Evolutionary conservation across 257 asterid species (phyloP), one percentile per base, ranked within the genome.

Genomic region (Craterostigma plantagineum): DNA sequence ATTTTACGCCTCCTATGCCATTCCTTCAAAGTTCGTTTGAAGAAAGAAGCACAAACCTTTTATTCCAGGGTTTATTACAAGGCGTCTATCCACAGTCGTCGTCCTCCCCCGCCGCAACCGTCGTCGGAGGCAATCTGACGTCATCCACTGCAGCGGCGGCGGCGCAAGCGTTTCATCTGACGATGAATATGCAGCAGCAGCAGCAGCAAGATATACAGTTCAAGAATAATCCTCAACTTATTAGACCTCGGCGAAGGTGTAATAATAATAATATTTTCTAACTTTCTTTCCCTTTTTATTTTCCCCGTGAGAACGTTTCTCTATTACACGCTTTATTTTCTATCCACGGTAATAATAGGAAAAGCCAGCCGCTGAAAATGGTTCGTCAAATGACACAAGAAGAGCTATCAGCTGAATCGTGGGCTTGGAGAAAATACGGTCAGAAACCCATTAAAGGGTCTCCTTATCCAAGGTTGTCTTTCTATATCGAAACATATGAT

Each of bases 381-480:
- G 55, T 76, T 14, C 66, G 62, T 14, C 72, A 68, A 35, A 61
- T 76, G 86, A 71, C 76, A 18, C 71, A 71, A 13, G 96, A 71
- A 16, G 81, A 79, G 61, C 71, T 79, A 57, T 60, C 74, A 0
- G 67, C 67, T 38, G 92, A 74, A 68, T 67, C 69, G 34, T 74
- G 92, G 90, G 76, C 83, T 34, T 83, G 93, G 91, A 44, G 87
- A 4, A 83, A 83, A 45, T 83, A 79, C 33, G 91, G 93, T 8
- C 91, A 79, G 27, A 83, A 83, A 49, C 86, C 91, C 13, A 83
- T 83, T 10, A 83, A 79, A 60, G 92, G 92, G 8, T 73, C 91
- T 16, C 78, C 73, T 16, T 67, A 57, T 68, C 91, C 86, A 8
- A 79, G 91, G 91, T 83, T 66, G 44, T 30, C 52, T 3, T 43